phyloP scores from a whole-genome alignment of 2,329 filamentous ascomycete genomes.

The Colletotrichum sp. region DNA sequence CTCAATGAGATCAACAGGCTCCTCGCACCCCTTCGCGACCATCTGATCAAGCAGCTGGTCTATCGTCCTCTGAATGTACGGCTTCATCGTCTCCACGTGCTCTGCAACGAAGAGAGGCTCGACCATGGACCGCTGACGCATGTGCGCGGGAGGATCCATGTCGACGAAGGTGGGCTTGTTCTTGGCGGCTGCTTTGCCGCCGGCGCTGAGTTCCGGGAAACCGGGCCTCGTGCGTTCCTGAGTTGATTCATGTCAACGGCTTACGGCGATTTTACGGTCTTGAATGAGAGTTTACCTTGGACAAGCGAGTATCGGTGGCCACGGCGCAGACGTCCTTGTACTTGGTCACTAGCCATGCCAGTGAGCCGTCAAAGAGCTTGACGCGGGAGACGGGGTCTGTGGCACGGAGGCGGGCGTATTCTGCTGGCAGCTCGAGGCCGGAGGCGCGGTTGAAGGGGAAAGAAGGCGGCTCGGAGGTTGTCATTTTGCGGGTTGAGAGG shows the following conservation, averaged over 20 bases:
- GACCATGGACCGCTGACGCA: conserved; percentile 51
- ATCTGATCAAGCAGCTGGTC: conserved; percentile 45
- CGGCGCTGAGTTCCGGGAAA: conserved; percentile 51
- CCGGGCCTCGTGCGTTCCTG: conserved; percentile 45
- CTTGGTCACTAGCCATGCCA: conserved; percentile 53
- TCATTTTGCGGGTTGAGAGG: background rate
- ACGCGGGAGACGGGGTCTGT: conserved; percentile 48
- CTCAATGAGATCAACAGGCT: conserved; percentile 50
- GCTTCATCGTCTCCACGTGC: conserved; percentile 42
- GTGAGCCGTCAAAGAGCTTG: conserved; percentile 49
- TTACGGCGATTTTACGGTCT: accelerated
- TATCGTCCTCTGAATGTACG: conserved; percentile 51
- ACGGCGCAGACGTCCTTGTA: conserved; percentile 50
- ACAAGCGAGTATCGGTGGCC: conserved; percentile 48
- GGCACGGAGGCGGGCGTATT: conserved; percentile 48
- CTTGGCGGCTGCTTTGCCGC: conserved; percentile 52
- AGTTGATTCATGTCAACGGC: background rate
- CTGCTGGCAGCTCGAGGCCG: conserved; percentile 44
- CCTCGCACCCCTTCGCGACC: conserved; percentile 35
- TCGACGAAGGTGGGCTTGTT: conserved; percentile 55
- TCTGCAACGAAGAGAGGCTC: conserved; percentile 45
- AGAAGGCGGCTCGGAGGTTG: conserved; percentile 21
- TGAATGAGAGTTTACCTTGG: conserved; percentile 37
- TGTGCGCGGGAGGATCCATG: conserved; percentile 54
- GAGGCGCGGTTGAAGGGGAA: conserved; percentile 45